Evolutionary conservation across 148 eudicot species (phyloP), one percentile per base, ranked within the genome.

Genomic region (Dianthus caryophyllus): DNA sequence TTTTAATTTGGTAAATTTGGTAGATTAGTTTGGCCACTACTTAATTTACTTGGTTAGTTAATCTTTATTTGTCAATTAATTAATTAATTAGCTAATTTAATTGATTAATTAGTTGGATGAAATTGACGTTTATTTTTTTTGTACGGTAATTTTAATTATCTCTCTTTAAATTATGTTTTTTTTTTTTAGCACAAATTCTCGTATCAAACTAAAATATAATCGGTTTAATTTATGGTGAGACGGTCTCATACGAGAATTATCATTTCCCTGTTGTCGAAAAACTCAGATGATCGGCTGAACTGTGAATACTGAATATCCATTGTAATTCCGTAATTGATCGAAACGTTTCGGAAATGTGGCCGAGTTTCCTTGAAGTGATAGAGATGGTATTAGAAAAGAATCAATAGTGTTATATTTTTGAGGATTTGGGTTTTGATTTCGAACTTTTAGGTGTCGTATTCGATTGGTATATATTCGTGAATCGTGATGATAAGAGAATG

Each of bases 391-490:
- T n/a, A n/a, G n/a, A n/a, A n/a, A n/a, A n/a, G n/a, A n/a, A n/a
- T n/a, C n/a, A n/a, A n/a, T n/a, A n/a, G n/a, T 30, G n/a, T 58
- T 58, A 16, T 58, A n/a, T 26, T 16, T 56, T 68, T 5, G 46
- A 31, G 47, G 20, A 50, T 50, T 21, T 52, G 0, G 1, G 29
- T 57, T 29, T 6, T 57, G 21, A 0, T 14, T 2, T 11, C 0
- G 22, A 5, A 38, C 64, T 41, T 64, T 26, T 16, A 47, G 46
- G 29, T 41, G 52, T 41, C 64, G 29, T 44, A 41, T 64, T 54
- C 8, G 56, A 46, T 59, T 44, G 24, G 6, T 58, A 14, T 51
- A 17, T 24, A 20, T n/a, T 2, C 38, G 11, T 5, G 1, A 0
- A 65, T 13, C 21, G 5, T 36, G 16, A 61, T 59, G 29, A 63